Conservation (phyloP, 2,329 filamentous ascomycete genomes). For the Grosmannia huntii region DNA sequence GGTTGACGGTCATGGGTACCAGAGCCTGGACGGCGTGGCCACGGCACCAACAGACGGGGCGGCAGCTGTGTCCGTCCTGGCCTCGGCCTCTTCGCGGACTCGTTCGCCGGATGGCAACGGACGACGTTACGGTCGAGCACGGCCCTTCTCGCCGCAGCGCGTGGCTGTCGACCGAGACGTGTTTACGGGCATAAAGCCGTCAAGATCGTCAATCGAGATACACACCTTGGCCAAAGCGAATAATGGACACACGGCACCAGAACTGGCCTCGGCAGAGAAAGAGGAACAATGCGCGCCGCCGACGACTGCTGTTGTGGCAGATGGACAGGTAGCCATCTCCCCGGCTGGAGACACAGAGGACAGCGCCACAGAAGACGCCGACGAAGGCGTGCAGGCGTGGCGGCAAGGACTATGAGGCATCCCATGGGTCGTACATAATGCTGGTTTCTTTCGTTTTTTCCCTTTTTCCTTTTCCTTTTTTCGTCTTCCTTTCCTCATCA, state of each 20-base stretch:
- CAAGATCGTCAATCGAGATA: not conserved
- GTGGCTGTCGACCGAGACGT: constrained; percentile 20
- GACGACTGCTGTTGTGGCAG: not conserved
- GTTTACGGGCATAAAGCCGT: not conserved
- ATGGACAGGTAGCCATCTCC: not conserved
- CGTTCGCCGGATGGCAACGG: constrained; percentile 28
- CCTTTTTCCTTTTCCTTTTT: too few relatives aligned
- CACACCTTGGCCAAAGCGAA: not conserved
- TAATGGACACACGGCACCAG: not conserved
- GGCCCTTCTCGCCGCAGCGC: constrained; percentile 49
- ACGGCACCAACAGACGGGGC: constrained; percentile 2
- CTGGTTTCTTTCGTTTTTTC: not conserved
- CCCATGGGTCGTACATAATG: not conserved
- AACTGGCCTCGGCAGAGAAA: not conserved
- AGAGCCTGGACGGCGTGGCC: constrained; percentile 38
- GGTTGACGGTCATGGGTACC: constrained; percentile 32
- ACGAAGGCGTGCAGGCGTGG: constrained; percentile 9
- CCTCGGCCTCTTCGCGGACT: constrained; percentile 39
- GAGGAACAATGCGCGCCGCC: not conserved
- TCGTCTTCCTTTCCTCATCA: too few relatives aligned
- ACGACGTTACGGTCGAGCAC: constrained; percentile 29
- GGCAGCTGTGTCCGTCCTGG: constrained; percentile 20
- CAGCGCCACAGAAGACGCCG: not conserved
- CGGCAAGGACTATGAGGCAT: not conserved
- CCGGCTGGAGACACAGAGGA: not conserved